phyloP scores from a whole-genome alignment of 2,329 filamentous ascomycete genomes.

The Cytospora paraplurivora region DNA sequence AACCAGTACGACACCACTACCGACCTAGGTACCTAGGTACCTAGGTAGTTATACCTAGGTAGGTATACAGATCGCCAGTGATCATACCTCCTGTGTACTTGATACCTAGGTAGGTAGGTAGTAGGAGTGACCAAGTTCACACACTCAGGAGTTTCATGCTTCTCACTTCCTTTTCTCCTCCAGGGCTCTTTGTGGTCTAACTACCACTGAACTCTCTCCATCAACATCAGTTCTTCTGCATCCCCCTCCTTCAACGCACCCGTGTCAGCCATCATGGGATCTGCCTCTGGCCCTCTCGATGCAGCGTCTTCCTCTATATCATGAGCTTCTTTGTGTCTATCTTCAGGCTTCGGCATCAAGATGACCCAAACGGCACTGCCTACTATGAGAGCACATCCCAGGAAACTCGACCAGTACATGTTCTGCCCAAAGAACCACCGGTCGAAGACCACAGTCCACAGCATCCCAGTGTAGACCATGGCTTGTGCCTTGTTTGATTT shows the following conservation, averaged over 20 bases:
- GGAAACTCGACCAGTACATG: constrained; percentile 52
- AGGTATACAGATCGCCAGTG: not conserved
- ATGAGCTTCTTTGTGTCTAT: constrained; percentile 36
- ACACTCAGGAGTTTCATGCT: not conserved
- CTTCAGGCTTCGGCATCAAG: constrained; percentile 45
- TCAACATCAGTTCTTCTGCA: not conserved
- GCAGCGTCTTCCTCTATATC: constrained; percentile 38
- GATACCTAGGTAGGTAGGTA: too few species aligned
- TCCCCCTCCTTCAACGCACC: constrained; percentile 29
- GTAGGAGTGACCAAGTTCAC: too few species aligned
- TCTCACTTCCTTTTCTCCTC: not conserved
- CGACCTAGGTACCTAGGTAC: not conserved
- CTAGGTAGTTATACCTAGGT: not conserved
- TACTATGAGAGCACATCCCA: constrained; percentile 55
- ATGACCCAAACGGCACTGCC: constrained; percentile 56
- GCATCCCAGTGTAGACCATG: constrained; percentile 62
- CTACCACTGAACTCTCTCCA: not conserved
- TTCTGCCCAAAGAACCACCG: constrained; percentile 53
- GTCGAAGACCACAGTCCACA: constrained; percentile 52
- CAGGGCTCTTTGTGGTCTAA: not conserved
- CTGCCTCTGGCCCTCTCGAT: constrained; percentile 39
- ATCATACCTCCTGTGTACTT: too few species aligned
- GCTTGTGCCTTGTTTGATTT: constrained; percentile 56
- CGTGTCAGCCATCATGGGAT: constrained; percentile 44
- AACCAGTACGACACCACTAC: not conserved